A percentile compares a stretch with the other conserved stretches of the same genome.
phyloP scores from a whole-genome alignment of 2,329 filamentous ascomycete species.

The Plenodomus tracheiphilus region DNA sequence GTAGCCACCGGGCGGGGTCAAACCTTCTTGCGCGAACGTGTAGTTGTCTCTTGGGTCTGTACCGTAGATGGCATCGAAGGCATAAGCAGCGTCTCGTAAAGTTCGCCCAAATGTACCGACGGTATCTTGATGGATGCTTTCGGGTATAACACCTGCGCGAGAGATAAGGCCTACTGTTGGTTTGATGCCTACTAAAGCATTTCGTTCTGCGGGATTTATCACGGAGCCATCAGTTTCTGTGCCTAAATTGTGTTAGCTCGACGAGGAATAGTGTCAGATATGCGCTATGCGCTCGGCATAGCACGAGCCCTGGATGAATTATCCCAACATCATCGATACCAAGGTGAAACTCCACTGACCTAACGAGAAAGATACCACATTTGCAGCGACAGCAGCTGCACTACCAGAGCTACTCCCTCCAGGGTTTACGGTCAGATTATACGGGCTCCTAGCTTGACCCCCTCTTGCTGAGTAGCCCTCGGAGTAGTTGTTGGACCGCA shows the following conservation, averaged over 20 bases:
- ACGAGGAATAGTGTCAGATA: too few species aligned
- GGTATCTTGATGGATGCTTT: conserved; percentile 68
- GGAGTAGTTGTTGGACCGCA: conserved; percentile 39
- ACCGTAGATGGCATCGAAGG: conserved; percentile 70
- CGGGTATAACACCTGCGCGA: conserved; percentile 61
- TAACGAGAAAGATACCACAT: conserved; percentile 65
- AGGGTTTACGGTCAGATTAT: conserved; percentile 68
- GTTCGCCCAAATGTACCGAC: conserved; percentile 70
- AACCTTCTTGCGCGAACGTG: conserved; percentile 60
- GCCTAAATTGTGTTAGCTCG: background rate
- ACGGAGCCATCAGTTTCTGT: conserved; percentile 72
- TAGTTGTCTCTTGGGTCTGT: conserved; percentile 67
- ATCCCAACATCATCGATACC: background rate
- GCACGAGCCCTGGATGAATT: background rate
- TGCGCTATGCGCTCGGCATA: too few species aligned
- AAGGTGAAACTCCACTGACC: conserved; percentile 49
- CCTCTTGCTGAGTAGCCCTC: conserved; percentile 40
- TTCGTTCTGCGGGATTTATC: conserved; percentile 72
- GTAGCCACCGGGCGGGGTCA: conserved; percentile 61
- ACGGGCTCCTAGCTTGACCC: conserved; percentile 51
- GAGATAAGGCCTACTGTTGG: conserved; percentile 75
- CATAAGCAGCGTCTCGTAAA: conserved; percentile 68
- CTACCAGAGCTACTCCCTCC: conserved; percentile 71
- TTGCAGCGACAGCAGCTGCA: conserved; percentile 66
- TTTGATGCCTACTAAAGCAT: conserved; percentile 73